Base-by-base conservation (phyloP, 2,329 filamentous ascomycete genomes). In the Talaromyces sp. region DNA sequence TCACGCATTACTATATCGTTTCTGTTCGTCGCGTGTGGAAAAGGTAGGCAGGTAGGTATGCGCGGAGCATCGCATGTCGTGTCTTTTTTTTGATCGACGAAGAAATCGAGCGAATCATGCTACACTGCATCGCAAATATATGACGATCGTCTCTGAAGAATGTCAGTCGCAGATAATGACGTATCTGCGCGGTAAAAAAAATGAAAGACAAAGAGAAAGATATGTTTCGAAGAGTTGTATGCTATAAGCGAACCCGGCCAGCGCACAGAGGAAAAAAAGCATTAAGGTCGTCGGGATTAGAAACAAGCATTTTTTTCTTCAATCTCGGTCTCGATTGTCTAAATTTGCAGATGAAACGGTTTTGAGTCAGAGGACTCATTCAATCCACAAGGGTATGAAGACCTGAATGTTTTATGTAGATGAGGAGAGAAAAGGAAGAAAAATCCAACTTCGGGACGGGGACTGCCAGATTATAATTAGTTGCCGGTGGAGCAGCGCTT, bases 301-400 rank as follows among this genome's bases (percentile, higher is more conserved):
- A 57, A 27, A 75, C 67, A 73, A 76, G 75, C 75, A 73, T 65
- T 51, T 60, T 65, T 51, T 60, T 58, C 19, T 63, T 77, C 69
- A 63, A 57, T 78, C 75, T 78, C 65, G 75, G 76, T 78, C 76
- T 73, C 70, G 38, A 58, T 65, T 68, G 71, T 61, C 59, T 70
- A 72, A 77, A 77, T 78, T 77, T 77, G 73, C 66, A 69, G 67
- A 73, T 66, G 70, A 71, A 76, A 77, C 67, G 59, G 64, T 6
- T 2, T 29, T 9, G 26, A 52, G 14, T 10, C 24, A 29, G 8
- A 51, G 6, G 49, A 63, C 56, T 32, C 57, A 60, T 59, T 71
- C 71, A 71, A 71, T 73, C 70, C 65, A 71, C 75, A 78, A 78
- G 75, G 75, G 75, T 77, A 77, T 77, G 73, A 74, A 75, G 76